Evolutionary conservation across 805 yeast species (phyloP).

Genomic region (Danielozyma ontarioensis): DNA sequence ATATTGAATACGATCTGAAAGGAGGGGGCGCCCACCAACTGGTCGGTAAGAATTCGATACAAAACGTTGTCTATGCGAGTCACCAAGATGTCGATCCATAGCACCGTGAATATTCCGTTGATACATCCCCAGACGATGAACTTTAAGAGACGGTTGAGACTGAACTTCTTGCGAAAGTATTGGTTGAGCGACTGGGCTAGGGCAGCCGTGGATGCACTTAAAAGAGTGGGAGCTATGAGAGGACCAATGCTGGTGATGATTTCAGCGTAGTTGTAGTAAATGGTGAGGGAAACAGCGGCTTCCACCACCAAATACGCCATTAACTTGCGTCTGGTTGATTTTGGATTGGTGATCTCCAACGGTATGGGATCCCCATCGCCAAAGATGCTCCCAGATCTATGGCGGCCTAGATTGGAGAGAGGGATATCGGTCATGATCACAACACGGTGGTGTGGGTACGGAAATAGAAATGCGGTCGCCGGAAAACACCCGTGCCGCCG

Average conservation of each 20-base stretch:
- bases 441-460: too few species aligned
- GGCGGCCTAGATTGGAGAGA: neutral
- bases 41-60: slow-evolving; percentile 47
- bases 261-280: slow-evolving; percentile 26
- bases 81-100: slow-evolving; percentile 51
- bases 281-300: slow-evolving; percentile 14
- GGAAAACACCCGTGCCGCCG: too few species aligned
- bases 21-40: slow-evolving; percentile 47
- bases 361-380: neutral
- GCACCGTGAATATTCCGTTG: slow-evolving; percentile 49
- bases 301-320: slow-evolving; percentile 22
- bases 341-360: neutral
- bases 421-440: neutral
- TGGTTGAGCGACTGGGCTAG: slow-evolving; percentile 40
- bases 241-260: slow-evolving; percentile 15
- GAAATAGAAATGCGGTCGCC: too few species aligned
- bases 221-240: slow-evolving; percentile 31
- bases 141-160: slow-evolving; percentile 31
- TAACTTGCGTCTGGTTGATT: slow-evolving; percentile 8
- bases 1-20: slow-evolving; percentile 50
- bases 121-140: slow-evolving; percentile 57
- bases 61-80: slow-evolving; percentile 27
- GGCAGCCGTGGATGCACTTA: slow-evolving; percentile 37
- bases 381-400: neutral
- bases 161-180: slow-evolving; percentile 25